Conservation (phyloP, 441 rosid species). For the Rhodomyrtus psidioides region DNA sequence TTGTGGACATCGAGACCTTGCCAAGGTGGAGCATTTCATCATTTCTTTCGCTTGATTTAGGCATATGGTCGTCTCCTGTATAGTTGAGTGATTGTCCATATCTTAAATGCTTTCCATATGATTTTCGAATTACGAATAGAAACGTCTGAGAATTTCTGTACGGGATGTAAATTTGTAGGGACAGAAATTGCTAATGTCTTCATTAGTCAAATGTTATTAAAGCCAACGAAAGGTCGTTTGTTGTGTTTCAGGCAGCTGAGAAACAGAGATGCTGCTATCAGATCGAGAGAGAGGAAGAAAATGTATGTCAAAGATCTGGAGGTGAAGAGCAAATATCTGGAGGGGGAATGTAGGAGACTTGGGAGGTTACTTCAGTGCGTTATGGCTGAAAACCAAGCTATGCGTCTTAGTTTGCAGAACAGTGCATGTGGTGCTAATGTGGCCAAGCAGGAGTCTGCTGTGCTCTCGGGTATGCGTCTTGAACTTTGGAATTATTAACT, state of each 20-base stretch:
- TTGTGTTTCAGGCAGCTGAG: slow-evolving; percentile 56
- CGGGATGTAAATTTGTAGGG: background rate
- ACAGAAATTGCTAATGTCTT: background rate
- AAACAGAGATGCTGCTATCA: slow-evolving; percentile 80
- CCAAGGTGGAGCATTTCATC: background rate
- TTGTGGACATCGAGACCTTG: background rate
- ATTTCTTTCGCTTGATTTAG: background rate
- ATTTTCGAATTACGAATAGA: background rate
- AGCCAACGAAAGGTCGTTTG: background rate
- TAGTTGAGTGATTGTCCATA: background rate
- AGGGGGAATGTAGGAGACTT: slow-evolving; percentile 75
- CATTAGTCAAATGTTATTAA: background rate
- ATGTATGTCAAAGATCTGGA: slow-evolving; percentile 63
- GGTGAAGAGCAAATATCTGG: slow-evolving; percentile 71
- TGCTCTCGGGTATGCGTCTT: slow-evolving; percentile 79
- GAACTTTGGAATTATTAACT: background rate
- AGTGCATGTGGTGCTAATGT: slow-evolving; percentile 45
- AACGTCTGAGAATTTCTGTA: background rate
- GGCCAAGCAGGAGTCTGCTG: slow-evolving; percentile 99
- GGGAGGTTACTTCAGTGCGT: slow-evolving; percentile 69
- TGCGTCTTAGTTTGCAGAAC: slow-evolving; percentile 50
- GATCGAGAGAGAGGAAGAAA: slow-evolving; percentile 92
- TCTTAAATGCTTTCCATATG: background rate
- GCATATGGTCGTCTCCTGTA: background rate
- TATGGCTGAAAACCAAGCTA: slow-evolving; percentile 71